A percentile compares a stretch with the other conserved stretches of the same genome.
Evolutionary conservation across 2,329 filamentous ascomycete species (phyloP).

Genomic region (Bipolaris victoriae): DNA sequence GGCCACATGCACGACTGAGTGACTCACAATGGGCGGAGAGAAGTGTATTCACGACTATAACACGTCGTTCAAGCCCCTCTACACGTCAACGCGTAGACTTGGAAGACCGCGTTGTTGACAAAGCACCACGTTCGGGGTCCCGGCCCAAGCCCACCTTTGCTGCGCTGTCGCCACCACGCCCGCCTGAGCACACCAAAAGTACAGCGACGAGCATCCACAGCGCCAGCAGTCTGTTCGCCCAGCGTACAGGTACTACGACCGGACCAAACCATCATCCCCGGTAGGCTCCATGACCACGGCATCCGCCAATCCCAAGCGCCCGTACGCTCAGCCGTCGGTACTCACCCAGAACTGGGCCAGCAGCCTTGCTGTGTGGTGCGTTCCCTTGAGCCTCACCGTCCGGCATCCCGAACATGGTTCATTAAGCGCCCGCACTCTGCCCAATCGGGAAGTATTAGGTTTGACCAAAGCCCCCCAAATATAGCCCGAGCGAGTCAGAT

Average conservation of each 20-base stretch:
- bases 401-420: slow-evolving; percentile 26
- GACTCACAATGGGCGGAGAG: slow-evolving; percentile 45
- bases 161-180: slow-evolving; percentile 16
- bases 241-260: slow-evolving; percentile 1
- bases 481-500: slow-evolving; percentile 37
- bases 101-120: slow-evolving; percentile 41
- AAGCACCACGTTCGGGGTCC: slow-evolving; percentile 35
- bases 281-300: too few relatives aligned
- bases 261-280: slow-evolving; percentile 10
- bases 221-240: slow-evolving; percentile 24
- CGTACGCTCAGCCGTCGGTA: slow-evolving; percentile 36
- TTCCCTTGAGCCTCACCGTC: slow-evolving; percentile 40
- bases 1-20: slow-evolving; percentile 33
- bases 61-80: slow-evolving; percentile 39
- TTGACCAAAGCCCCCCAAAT: slow-evolving; percentile 40
- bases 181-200: neutral
- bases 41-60: slow-evolving; percentile 46
- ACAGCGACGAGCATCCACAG: slow-evolving; percentile 15
- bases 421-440: slow-evolving; percentile 38
- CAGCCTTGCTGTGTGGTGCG: slow-evolving; percentile 19
- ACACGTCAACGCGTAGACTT: slow-evolving; percentile 38
- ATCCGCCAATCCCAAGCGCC: slow-evolving; percentile 41
- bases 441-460: slow-evolving; percentile 33
- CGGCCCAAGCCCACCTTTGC: slow-evolving; percentile 36
- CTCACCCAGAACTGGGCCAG: slow-evolving; percentile 18